Conservation (phyloP, 495 filamentous ascomycete species). For the Tuber magnatum region DNA sequence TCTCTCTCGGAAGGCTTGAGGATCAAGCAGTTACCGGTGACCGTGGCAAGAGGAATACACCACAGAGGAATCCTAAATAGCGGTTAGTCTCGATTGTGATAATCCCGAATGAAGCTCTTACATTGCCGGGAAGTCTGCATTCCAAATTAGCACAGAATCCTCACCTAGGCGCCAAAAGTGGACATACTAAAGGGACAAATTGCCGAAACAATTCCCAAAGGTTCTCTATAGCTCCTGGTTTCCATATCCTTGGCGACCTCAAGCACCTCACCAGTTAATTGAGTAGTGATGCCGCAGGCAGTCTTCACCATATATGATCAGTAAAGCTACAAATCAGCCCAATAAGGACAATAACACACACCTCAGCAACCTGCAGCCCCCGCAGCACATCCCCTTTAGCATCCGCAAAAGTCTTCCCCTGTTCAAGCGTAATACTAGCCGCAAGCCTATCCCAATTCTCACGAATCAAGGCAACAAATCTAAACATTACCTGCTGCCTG, state of each 20-base stretch:
- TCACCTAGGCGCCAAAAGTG: not conserved
- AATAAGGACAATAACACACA: slow-evolving; percentile 12
- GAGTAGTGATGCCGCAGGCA: slow-evolving; percentile 86
- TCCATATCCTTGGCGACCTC: slow-evolving; percentile 99
- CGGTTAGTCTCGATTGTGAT: slow-evolving; percentile 4
- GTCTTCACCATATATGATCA: slow-evolving; percentile 45
- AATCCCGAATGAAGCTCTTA: not conserved
- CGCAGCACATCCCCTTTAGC: slow-evolving; percentile 91
- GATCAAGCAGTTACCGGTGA: slow-evolving; percentile 89
- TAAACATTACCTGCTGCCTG: slow-evolving; percentile 96
- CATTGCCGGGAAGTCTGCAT: slow-evolving; percentile 89
- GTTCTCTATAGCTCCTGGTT: slow-evolving; percentile 85
- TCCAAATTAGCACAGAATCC: slow-evolving; percentile 11
- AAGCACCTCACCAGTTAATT: slow-evolving; percentile 86
- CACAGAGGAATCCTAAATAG: slow-evolving; percentile 76
- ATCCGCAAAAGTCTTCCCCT: slow-evolving; percentile 97
- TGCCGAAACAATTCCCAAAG: slow-evolving; percentile 86
- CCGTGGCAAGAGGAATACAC: slow-evolving; percentile 90
- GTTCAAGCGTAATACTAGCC: slow-evolving; percentile 91
- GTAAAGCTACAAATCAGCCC: not conserved
- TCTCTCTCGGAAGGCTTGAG: slow-evolving; percentile 97
- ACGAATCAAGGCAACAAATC: slow-evolving; percentile 80
- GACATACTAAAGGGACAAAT: slow-evolving; percentile 96
- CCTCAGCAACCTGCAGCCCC: slow-evolving; percentile 89
- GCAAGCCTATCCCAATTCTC: slow-evolving; percentile 94